Conservation (phyloP, 1,284 basidiomycete species). For the Rhodotorula sp. region DNA sequence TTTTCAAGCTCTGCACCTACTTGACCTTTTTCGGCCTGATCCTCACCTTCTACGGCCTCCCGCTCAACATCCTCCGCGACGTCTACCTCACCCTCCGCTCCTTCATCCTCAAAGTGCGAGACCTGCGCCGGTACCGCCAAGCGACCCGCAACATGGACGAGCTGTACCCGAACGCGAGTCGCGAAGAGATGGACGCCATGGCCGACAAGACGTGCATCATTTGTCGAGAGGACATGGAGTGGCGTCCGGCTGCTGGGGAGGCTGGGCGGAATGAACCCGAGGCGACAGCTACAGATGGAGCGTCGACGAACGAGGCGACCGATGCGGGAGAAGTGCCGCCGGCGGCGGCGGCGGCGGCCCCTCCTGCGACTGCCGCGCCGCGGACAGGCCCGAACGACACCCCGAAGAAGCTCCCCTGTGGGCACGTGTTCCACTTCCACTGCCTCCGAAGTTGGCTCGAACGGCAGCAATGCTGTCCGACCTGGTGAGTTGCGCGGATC, state of each 20-base stretch:
- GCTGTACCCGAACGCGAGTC: slow-evolving; percentile 89
- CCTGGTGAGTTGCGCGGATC: slow-evolving; percentile 63
- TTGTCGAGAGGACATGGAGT: slow-evolving; percentile 92
- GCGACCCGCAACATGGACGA: slow-evolving; percentile 97
- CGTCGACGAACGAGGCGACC: slow-evolving; percentile 43
- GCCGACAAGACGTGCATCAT: slow-evolving; percentile 95
- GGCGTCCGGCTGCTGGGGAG: slow-evolving; percentile 50
- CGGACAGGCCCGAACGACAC: slow-evolving; percentile 80
- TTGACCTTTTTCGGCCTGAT: slow-evolving; percentile 89
- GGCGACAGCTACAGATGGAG: slow-evolving; percentile 24
- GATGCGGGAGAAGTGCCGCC: slow-evolving; percentile 36
- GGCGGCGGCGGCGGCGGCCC: not conserved
- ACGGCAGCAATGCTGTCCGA: slow-evolving; percentile 86
- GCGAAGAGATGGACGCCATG: slow-evolving; percentile 73
- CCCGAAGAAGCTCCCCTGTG: slow-evolving; percentile 93
- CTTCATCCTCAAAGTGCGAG: slow-evolving; percentile 80
- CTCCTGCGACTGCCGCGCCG: not conserved
- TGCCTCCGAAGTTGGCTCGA: slow-evolving; percentile 97
- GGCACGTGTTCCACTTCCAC: slow-evolving; percentile 97
- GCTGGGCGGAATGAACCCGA: not conserved
- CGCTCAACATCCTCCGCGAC: slow-evolving; percentile 93
- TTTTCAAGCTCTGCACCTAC: slow-evolving; percentile 89
- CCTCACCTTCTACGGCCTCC: slow-evolving; percentile 90
- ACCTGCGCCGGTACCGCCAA: slow-evolving; percentile 83
- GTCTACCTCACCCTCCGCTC: slow-evolving; percentile 92